Conservation (phyloP, 768 basidiomycete genomes). For the Polyporus arcularius region DNA sequence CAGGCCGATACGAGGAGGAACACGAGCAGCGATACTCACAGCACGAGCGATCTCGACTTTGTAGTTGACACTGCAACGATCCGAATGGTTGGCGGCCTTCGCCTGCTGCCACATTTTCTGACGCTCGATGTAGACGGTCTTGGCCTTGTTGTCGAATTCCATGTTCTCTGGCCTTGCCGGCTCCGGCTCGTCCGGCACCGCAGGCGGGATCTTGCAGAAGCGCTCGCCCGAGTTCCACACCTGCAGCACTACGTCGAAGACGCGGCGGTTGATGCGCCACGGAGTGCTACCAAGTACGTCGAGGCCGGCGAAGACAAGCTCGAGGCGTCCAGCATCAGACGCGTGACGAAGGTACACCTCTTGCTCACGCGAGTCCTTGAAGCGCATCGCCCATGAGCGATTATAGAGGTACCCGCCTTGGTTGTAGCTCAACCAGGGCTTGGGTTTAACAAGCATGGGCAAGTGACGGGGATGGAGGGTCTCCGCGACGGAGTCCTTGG, state of each 20-base stretch:
- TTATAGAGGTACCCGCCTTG: constrained; percentile 85
- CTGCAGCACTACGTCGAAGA: constrained; percentile 49
- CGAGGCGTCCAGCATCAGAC: constrained; percentile 70
- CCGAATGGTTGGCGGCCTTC: constrained; percentile 85
- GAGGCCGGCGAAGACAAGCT: constrained; percentile 84
- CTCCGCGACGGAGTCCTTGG: constrained; percentile 67
- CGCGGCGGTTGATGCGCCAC: constrained; percentile 81
- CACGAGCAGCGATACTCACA: constrained; percentile 45
- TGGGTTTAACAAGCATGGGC: constrained; percentile 92
- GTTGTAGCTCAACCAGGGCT: constrained; percentile 78
- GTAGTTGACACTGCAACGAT: constrained; percentile 92
- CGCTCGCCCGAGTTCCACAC: constrained; percentile 89
- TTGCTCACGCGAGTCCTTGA: constrained; percentile 89
- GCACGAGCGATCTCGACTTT: constrained; percentile 95
- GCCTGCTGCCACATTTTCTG: constrained; percentile 55
- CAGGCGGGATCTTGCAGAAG: constrained; percentile 84
- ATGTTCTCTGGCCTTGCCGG: constrained; percentile 54
- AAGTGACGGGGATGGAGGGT: constrained; percentile 91
- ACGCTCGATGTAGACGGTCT: constrained; percentile 55
- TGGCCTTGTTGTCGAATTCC: constrained; percentile 54
- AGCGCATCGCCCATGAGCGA: constrained; percentile 80
- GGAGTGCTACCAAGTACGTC: constrained; percentile 89
- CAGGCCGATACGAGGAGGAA: neutral
- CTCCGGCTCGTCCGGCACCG: constrained; percentile 61
- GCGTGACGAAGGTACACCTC: constrained; percentile 75